phyloP scores from a whole-genome alignment of 495 filamentous ascomycete species.

The Penicillium cataractarum region DNA sequence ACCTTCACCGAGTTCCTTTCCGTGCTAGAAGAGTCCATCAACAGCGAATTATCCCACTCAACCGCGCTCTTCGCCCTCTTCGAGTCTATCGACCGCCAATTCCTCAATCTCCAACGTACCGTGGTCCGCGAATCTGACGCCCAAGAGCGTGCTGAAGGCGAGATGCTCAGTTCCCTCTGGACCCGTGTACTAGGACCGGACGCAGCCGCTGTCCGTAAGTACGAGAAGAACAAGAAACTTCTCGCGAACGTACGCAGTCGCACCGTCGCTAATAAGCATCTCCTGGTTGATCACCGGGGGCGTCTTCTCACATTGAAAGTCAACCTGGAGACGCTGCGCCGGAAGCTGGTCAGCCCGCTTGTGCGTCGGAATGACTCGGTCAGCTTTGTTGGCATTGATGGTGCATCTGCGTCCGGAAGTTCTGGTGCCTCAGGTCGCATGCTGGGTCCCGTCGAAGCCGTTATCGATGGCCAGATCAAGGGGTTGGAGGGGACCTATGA shows the following conservation, averaged over 20 bases:
- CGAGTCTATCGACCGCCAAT: slow-evolving; percentile 84
- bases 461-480: slow-evolving; percentile 79
- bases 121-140: slow-evolving; percentile 79
- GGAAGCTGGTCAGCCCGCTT: slow-evolving; percentile 79
- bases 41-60: slow-evolving; percentile 75
- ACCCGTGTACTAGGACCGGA: slow-evolving; percentile 77
- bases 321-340: slow-evolving; percentile 74
- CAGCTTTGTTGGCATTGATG: slow-evolving; percentile 42
- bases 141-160: slow-evolving; percentile 76
- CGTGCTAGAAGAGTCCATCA: slow-evolving; percentile 87
- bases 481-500: slow-evolving; percentile 78
- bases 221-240: slow-evolving; percentile 79
- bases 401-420: slow-evolving; percentile 37
- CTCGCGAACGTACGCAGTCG: slow-evolving; percentile 76
- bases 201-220: slow-evolving; percentile 73
- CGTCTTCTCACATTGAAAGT: slow-evolving; percentile 77
- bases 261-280: slow-evolving; percentile 82
- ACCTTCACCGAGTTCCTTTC: slow-evolving; percentile 86
- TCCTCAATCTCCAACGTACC: slow-evolving; percentile 83
- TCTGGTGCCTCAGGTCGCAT: slow-evolving; percentile 49
- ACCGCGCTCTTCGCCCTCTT: slow-evolving; percentile 80
- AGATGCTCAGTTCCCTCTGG: slow-evolving; percentile 84
- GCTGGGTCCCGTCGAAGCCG: slow-evolving; percentile 53
- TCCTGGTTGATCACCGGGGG: slow-evolving; percentile 81
- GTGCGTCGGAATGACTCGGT: slow-evolving; percentile 66